phyloP scores from a whole-genome alignment of 768 basidiomycete genomes.

The Boletus reticulatus region DNA sequence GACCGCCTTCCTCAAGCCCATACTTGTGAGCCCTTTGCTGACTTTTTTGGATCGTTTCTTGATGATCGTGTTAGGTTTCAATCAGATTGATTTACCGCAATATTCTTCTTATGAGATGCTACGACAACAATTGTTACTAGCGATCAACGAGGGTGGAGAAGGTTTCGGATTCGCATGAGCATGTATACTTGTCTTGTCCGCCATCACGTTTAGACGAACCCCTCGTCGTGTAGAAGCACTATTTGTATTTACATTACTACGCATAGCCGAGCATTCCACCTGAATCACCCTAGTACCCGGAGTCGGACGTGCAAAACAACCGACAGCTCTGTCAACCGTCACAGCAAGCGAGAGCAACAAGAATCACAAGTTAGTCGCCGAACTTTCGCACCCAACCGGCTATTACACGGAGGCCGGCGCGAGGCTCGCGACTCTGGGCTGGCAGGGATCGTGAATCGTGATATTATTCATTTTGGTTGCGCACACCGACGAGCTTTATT shows the following conservation, averaged over 20 bases:
- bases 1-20: constrained; percentile 88
- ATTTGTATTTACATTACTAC: constrained; percentile 32
- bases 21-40: constrained; percentile 59
- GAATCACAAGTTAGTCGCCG: too few relatives aligned
- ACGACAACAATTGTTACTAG: constrained; percentile 82
- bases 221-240: constrained; percentile 27
- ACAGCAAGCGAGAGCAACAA: too few relatives aligned
- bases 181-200: constrained; percentile 7
- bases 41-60: constrained; percentile 6
- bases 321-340: too few relatives aligned
- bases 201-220: constrained; percentile 15
- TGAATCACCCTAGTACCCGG: neutral
- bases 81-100: constrained; percentile 91
- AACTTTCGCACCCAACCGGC: too few relatives aligned
- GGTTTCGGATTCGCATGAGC: constrained; percentile 82
- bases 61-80: constrained; percentile 62
- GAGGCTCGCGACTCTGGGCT: too few relatives aligned
- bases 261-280: too few relatives aligned
- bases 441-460: too few relatives aligned
- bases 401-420: too few relatives aligned
- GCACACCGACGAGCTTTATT: too few relatives aligned
- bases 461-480: too few relatives aligned
- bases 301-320: neutral
- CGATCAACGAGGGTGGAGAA: constrained; percentile 95
- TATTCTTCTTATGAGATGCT: constrained; percentile 97